Evolutionary conservation across 2,329 filamentous ascomycete genomes (phyloP).

Genomic region (Fusarium globosum): DNA sequence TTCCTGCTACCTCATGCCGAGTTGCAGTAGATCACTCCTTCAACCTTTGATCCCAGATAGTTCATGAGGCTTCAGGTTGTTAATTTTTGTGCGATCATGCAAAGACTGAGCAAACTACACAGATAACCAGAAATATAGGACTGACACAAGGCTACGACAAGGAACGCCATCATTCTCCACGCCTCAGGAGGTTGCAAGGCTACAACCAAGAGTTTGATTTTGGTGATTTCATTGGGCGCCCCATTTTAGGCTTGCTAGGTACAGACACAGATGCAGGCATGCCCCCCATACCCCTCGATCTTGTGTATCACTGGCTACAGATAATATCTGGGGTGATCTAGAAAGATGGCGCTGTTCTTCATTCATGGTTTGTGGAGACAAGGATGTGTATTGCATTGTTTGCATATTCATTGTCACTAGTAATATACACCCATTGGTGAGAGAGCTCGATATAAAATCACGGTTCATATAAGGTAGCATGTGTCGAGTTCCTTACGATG

Average conservation of each 20-base stretch:
- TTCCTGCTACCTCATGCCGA: not conserved
- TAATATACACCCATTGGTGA: not conserved
- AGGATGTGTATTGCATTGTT: not conserved
- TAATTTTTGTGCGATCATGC: too few relatives aligned
- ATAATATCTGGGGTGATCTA: slow-evolving; percentile 17
- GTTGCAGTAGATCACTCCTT: slow-evolving; percentile 18
- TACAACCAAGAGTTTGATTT: not conserved
- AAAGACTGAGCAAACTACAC: not conserved
- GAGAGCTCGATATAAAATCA: not conserved
- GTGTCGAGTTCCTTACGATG: not conserved
- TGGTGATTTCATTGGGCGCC: slow-evolving; percentile 29
- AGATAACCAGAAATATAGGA: not conserved
- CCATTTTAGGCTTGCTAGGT: slow-evolving; percentile 26
- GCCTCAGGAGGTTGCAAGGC: not conserved
- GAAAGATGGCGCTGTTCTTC: slow-evolving; percentile 15
- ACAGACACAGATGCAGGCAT: slow-evolving; percentile 11
- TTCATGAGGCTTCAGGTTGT: not conserved
- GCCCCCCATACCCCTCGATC: slow-evolving; percentile 29
- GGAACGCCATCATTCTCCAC: not conserved
- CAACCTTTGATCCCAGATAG: not conserved
- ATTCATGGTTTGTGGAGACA: not conserved
- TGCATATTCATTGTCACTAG: not conserved
- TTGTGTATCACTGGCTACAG: slow-evolving; percentile 31
- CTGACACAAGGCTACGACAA: too few relatives aligned
- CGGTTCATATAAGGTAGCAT: not conserved